Conservation (phyloP, 768 basidiomycete species). For the Mrakia gelida region DNA sequence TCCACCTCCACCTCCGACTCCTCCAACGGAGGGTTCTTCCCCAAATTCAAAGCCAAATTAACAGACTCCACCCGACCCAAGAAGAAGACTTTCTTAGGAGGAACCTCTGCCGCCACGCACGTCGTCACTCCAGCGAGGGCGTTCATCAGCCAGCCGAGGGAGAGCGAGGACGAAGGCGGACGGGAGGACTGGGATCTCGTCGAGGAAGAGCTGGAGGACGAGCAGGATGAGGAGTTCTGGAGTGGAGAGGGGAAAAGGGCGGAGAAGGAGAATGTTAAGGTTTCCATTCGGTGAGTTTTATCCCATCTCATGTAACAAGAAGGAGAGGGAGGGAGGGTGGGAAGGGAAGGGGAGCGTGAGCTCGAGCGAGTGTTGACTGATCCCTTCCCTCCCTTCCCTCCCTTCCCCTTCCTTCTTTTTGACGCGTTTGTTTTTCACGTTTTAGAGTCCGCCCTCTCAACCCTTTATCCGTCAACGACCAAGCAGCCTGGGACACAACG, state of each 20-base stretch:
- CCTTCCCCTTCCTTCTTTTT: not conserved
- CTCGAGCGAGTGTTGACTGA: no score
- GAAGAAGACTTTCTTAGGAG: slow-evolving; percentile 6
- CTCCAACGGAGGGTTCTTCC: not conserved
- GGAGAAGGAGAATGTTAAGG: slow-evolving; percentile 30
- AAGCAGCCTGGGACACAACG: slow-evolving; percentile 28
- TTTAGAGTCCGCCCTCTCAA: slow-evolving; percentile 32
- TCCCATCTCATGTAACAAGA: no score
- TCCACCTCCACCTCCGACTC: not conserved
- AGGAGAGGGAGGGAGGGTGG: not conserved
- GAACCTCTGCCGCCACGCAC: not conserved
- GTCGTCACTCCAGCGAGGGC: slow-evolving; percentile 16
- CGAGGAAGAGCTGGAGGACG: not conserved
- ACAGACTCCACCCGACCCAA: slow-evolving; percentile 7
- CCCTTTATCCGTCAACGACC: slow-evolving; percentile 22
- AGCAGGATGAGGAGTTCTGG: slow-evolving; percentile 17
- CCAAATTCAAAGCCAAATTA: slow-evolving; percentile 19
- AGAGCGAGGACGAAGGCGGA: not conserved
- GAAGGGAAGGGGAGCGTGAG: no score
- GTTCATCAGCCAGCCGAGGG: not conserved
- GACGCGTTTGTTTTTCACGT: no score
- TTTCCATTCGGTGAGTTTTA: slow-evolving; percentile 21
- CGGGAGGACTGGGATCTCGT: not conserved
- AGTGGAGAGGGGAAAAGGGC: not conserved
- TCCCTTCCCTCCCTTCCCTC: no score